phyloP scores from a whole-genome alignment of 2,329 filamentous ascomycete genomes.

The Teratosphaeria epicoccoides region DNA sequence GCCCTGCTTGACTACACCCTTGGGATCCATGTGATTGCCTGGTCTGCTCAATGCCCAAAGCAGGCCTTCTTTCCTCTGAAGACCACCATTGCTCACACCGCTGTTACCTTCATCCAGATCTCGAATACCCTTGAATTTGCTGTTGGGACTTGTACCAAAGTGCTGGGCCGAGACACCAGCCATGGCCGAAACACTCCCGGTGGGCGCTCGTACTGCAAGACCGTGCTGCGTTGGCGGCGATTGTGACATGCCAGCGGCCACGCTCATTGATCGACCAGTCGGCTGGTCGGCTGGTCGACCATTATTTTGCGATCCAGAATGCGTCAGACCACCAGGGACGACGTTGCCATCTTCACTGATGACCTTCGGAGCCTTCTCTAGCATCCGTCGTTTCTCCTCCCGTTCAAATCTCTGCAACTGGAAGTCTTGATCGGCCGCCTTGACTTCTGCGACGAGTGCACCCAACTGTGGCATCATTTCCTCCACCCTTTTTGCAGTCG shows the following conservation, averaged over 20 bases:
- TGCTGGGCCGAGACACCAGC: conserved; percentile 8
- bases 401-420: conserved; percentile 90
- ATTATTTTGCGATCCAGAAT: conserved; percentile 17
- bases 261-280: conserved; percentile 14
- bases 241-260: conserved; percentile 16
- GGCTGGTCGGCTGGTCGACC: conserved; percentile 16
- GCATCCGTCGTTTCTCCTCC: conserved; percentile 79
- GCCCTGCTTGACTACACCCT: conserved; percentile 88
- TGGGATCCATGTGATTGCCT: conserved; percentile 88
- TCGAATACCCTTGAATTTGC: conserved; percentile 77
- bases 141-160: conserved; percentile 21
- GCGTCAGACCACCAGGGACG: conserved; percentile 17
- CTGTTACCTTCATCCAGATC: conserved; percentile 66
- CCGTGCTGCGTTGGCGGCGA: conserved; percentile 18
- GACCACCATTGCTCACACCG: conserved; percentile 45
- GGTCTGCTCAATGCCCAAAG: conserved; percentile 90
- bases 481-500: conserved; percentile 78
- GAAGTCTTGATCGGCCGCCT: conserved; percentile 89
- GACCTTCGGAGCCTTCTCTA: conserved; percentile 73
- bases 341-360: conserved; percentile 22
- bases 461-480: conserved; percentile 79
- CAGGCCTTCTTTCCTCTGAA: conserved; percentile 83
- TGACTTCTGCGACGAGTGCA: conserved; percentile 78
- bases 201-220: conserved; percentile 14
- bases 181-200: conserved; percentile 14